These are phyloP conservation scores for Stachybotrys chartarum DNA, from an alignment of 2,329 filamentous ascomycete genomes.

Conservation along the genomic window DNA sequence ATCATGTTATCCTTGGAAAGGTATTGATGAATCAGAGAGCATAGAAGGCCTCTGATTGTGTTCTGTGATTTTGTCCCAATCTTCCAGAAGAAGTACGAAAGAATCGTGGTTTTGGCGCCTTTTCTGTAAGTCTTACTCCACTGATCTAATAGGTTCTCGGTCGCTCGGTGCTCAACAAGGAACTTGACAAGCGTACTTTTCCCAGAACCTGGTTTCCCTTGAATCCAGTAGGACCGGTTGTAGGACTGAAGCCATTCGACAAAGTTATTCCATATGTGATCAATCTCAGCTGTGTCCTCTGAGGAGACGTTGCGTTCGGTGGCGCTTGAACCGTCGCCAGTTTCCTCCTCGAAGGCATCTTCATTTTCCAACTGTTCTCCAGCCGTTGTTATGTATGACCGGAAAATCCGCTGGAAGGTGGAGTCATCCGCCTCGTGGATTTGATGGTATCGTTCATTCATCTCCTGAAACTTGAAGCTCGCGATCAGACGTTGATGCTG, in stretches of 20 bases:
- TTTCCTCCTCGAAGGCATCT: too few relatives aligned
- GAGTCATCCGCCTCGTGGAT: too few relatives aligned
- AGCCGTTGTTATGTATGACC: too few relatives aligned
- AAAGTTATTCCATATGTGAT: constrained; percentile 3
- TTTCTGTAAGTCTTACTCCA: constrained; percentile 4
- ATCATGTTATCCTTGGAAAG: not conserved
- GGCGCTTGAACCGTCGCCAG: too few relatives aligned
- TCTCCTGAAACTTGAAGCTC: too few relatives aligned
- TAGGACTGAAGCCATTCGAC: constrained; percentile 5
- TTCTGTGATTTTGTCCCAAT: constrained; percentile 14
- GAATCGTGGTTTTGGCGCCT: constrained; percentile 4
- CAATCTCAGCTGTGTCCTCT: not conserved
- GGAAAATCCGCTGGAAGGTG: too few relatives aligned
- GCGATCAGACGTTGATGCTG: too few relatives aligned
- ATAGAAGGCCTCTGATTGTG: constrained; percentile 13
- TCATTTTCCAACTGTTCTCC: too few relatives aligned
- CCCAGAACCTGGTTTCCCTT: constrained; percentile 20
- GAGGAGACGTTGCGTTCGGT: too few relatives aligned
- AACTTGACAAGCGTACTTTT: constrained; percentile 23
- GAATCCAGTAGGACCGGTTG: constrained; percentile 15
- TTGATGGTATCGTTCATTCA: too few relatives aligned
- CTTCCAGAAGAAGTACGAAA: constrained; percentile 20
- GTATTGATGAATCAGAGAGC: constrained; percentile 12
- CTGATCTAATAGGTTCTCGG: constrained; percentile 3
- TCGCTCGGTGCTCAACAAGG: constrained; percentile 8